Evolutionary conservation across 805 yeast genomes (phyloP).

Genomic region (Spathaspora hagerdaliae): DNA sequence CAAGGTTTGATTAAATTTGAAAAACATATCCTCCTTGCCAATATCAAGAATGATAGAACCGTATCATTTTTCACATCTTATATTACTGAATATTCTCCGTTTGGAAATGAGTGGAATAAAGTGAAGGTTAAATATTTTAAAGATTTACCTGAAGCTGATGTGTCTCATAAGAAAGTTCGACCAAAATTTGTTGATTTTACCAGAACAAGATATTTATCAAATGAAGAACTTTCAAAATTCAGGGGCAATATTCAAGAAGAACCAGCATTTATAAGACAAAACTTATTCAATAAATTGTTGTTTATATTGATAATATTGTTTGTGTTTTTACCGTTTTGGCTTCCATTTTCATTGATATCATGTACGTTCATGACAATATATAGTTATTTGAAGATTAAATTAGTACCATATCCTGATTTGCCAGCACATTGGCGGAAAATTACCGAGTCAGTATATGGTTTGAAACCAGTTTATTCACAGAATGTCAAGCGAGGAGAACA

Average conservation of each 20-base stretch:
- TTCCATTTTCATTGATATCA: conserved; percentile 41
- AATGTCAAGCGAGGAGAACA: conserved; percentile 29
- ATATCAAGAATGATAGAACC: conserved; percentile 76
- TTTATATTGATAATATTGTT: conserved; percentile 10
- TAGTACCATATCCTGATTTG: conserved; percentile 20
- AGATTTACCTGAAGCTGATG: conserved; percentile 37
- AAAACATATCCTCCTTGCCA: conserved; percentile 61
- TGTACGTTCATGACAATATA: conserved; percentile 35
- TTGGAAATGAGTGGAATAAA: conserved; percentile 44
- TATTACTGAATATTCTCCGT: conserved; percentile 72
- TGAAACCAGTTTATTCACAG: conserved; percentile 23
- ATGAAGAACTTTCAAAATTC: conserved; percentile 2
- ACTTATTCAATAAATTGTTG: conserved; percentile 18
- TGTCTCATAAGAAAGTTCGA: conserved; percentile 33
- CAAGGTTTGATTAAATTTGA: conserved; percentile 57
- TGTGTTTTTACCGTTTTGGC: conserved; percentile 43
- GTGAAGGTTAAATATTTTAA: conserved; percentile 46
- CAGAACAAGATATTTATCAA: conserved; percentile 17
- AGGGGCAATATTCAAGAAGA: conserved; percentile 32
- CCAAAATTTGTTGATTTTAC: conserved; percentile 53
- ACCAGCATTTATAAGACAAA: conserved; percentile 31
- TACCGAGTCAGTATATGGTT: conserved; percentile 26
- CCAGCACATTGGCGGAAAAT: conserved; percentile 32
- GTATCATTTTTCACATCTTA: conserved; percentile 85
- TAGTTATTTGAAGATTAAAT: conserved; percentile 33